These are phyloP conservation scores for Stromatinia cepivora DNA, from an alignment of 2,329 filamentous ascomycete species.

Conservation along the genomic window DNA sequence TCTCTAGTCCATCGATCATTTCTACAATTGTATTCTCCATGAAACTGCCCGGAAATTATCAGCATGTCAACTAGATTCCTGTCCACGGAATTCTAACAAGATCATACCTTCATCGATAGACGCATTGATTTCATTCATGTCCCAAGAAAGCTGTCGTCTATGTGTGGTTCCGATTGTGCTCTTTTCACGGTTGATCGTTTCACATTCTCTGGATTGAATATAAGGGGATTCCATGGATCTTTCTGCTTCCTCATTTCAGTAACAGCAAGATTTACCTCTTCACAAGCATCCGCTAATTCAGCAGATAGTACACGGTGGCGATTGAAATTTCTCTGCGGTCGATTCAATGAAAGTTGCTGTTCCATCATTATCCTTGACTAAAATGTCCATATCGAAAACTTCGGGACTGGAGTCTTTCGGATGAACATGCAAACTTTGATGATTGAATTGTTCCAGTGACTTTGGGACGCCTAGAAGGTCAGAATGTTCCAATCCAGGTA, in stretches of 20 bases:
- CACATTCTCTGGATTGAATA: not conserved
- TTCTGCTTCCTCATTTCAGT: not conserved
- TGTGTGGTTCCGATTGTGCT: not conserved
- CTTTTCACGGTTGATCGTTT: not conserved
- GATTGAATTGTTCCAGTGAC: not conserved
- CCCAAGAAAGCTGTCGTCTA: not conserved
- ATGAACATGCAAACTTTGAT: not conserved
- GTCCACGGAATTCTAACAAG: not conserved
- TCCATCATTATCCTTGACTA: not conserved
- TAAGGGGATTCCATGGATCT: not conserved
- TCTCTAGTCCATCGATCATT: not conserved
- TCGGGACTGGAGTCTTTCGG: not conserved
- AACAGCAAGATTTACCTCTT: not conserved
- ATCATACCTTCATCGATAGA: not conserved
- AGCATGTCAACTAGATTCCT: not conserved
- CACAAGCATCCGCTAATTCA: not conserved
- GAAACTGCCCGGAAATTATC: not conserved
- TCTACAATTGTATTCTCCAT: not conserved
- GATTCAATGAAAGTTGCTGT: not conserved
- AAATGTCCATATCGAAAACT: not conserved
- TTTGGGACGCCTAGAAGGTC: not conserved
- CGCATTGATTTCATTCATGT: not conserved
- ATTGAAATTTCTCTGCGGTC: not conserved
- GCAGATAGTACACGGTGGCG: not conserved
- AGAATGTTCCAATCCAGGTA: not conserved